Percentiles rank a stretch among this genome's conserved stretches.
Evolutionary conservation across 805 yeast genomes (phyloP).

Genomic region (Teunomyces barrocoloradensis): DNA sequence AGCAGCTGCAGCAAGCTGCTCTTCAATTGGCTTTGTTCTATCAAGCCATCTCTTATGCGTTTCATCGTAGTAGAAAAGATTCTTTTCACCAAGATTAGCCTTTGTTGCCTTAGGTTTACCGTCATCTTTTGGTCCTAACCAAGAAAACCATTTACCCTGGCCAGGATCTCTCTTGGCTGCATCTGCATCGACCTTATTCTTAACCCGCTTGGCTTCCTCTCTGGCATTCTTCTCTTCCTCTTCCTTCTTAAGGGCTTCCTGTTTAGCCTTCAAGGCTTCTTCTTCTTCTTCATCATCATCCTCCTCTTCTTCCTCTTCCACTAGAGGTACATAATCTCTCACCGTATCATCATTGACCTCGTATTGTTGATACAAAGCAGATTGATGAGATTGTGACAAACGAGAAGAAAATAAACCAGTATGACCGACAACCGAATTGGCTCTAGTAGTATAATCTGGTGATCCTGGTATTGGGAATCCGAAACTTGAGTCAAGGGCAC

Average conservation of each 20-base stretch:
- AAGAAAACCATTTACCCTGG: slow-evolving; percentile 49
- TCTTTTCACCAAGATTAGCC: slow-evolving; percentile 84
- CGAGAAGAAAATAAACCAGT: slow-evolving; percentile 38
- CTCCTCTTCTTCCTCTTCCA: slow-evolving; percentile 46
- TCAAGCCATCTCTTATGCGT: slow-evolving; percentile 85
- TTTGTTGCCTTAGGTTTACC: slow-evolving; percentile 72
- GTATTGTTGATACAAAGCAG: slow-evolving; percentile 43
- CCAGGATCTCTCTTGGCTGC: slow-evolving; percentile 11
- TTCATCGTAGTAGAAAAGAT: slow-evolving; percentile 75
- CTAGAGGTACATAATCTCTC: slow-evolving; percentile 39
- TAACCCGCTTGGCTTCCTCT: slow-evolving; percentile 38
- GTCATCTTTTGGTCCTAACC: slow-evolving; percentile 39
- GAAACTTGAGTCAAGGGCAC: slow-evolving; percentile 20
- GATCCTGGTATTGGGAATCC: slow-evolving; percentile 47
- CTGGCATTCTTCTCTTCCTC: slow-evolving; percentile 15
- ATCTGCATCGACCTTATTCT: slow-evolving; percentile 11
- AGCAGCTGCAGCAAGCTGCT: slow-evolving; percentile 50
- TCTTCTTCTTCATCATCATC: slow-evolving; percentile 46
- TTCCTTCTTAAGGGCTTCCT: slow-evolving; percentile 14
- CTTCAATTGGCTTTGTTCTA: slow-evolving; percentile 62
- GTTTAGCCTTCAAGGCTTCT: slow-evolving; percentile 19
- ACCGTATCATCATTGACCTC: slow-evolving; percentile 47
- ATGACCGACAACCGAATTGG: slow-evolving; percentile 39
- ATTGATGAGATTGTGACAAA: slow-evolving; percentile 43
- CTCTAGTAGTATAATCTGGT: slow-evolving; percentile 44